A percentile compares a stretch with the other conserved stretches of the same genome.
These are phyloP conservation scores for Colletotrichum liaoningense DNA, from an alignment of 2,329 filamentous ascomycete genomes.

Conservation along the genomic window DNA sequence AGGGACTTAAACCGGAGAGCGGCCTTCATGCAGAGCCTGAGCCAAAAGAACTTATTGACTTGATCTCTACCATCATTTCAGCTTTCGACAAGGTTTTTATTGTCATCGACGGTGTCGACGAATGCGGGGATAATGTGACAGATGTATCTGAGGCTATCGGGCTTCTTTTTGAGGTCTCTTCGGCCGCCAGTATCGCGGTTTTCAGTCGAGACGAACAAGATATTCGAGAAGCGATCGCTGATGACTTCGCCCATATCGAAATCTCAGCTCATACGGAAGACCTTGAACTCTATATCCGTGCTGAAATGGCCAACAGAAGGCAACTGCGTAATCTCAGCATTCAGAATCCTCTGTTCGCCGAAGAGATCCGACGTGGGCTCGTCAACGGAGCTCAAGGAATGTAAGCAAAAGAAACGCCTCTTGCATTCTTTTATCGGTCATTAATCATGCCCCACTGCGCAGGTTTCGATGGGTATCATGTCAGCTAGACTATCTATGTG, in stretches of 20 bases:
- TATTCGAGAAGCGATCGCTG: neutral
- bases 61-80: neutral
- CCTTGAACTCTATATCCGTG: slow-evolving; percentile 8
- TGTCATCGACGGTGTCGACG: neutral
- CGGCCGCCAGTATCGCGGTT: neutral
- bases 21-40: neutral
- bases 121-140: neutral
- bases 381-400: slow-evolving; percentile 2
- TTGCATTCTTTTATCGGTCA: too few relatives aligned
- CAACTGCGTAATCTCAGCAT: neutral
- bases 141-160: neutral
- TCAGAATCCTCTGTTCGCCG: neutral
- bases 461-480: slow-evolving; percentile 16
- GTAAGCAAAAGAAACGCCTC: neutral
- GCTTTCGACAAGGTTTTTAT: neutral
- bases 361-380: neutral
- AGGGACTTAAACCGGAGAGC: neutral
- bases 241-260: neutral
- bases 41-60: accelerated
- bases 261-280: neutral
- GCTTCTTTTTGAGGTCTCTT: neutral
- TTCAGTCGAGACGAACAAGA: neutral
- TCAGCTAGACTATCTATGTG: slow-evolving; percentile 5
- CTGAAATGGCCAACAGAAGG: neutral
- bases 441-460: too few relatives aligned